These are phyloP conservation scores for Fusarium devonianum DNA, from an alignment of 2,329 filamentous ascomycete species.

Conservation along the genomic window DNA sequence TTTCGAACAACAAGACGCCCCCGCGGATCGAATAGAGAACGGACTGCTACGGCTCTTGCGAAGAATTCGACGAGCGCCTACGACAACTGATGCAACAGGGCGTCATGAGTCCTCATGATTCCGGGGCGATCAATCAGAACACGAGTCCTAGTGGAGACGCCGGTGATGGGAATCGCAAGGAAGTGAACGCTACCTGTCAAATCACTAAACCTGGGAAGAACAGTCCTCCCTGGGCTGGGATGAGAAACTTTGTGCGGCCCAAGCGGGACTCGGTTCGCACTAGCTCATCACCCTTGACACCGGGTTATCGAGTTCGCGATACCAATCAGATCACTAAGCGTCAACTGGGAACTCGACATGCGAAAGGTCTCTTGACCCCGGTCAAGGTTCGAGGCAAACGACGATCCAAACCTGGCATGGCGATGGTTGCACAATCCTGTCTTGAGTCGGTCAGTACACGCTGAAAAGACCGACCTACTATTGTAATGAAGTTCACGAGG, in stretches of 20 bases:
- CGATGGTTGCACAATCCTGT: neutral
- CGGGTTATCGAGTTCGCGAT: neutral
- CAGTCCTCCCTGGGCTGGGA: conserved; percentile 20
- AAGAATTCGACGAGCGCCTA: conserved; percentile 41
- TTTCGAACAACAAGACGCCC: conserved; percentile 49
- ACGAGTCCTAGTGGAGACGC: neutral
- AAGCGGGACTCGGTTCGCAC: neutral
- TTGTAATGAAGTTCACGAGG: conserved; percentile 37
- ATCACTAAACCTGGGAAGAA: neutral
- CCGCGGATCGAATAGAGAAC: conserved; percentile 54
- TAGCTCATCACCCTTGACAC: neutral
- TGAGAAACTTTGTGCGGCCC: conserved; percentile 13
- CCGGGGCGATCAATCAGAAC: neutral
- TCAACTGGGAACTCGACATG: conserved; percentile 7
- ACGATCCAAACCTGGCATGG: neutral
- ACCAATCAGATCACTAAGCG: conserved; percentile 12
- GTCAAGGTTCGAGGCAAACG: conserved; percentile 32
- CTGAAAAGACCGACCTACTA: conserved; percentile 23
- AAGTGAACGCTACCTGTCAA: neutral
- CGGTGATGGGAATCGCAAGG: neutral
- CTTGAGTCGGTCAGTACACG: conserved; percentile 4
- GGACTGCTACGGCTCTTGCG: conserved; percentile 43
- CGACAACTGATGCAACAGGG: conserved; percentile 13
- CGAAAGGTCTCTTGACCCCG: conserved; percentile 9
- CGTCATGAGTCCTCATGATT: neutral